These are phyloP conservation scores for Lipomyces yarrowii DNA, from an alignment of 1,139 yeast species.

Conservation along the genomic window DNA sequence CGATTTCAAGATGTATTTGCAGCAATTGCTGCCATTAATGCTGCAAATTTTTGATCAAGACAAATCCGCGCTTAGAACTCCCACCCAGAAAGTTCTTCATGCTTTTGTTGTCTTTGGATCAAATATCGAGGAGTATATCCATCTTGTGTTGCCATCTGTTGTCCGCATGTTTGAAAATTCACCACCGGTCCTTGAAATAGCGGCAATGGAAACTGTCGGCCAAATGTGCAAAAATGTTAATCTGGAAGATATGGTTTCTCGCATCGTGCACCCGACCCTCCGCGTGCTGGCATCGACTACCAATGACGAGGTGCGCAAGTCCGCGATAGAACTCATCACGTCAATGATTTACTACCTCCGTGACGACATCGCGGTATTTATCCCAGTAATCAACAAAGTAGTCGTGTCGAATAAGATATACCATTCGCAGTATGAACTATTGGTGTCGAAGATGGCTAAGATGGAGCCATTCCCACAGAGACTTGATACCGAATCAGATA, in stretches of 20 bases:
- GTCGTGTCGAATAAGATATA: slow-evolving; percentile 65
- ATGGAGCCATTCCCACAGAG: slow-evolving; percentile 90
- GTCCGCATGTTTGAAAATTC: slow-evolving; percentile 80
- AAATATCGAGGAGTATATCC: slow-evolving; percentile 85
- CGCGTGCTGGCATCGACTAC: slow-evolving; percentile 59
- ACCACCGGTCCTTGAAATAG: slow-evolving; percentile 57
- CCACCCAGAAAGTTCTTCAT: slow-evolving; percentile 76
- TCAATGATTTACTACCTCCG: slow-evolving; percentile 80
- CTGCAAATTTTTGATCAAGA: slow-evolving; percentile 81
- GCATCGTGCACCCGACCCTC: slow-evolving; percentile 84
- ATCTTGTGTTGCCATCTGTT: slow-evolving; percentile 79
- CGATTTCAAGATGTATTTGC: slow-evolving; percentile 83
- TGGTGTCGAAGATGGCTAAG: slow-evolving; percentile 74
- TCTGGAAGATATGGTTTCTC: slow-evolving; percentile 84
- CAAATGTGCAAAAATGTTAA: slow-evolving; percentile 73
- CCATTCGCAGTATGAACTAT: slow-evolving; percentile 75
- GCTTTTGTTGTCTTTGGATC: slow-evolving; percentile 89
- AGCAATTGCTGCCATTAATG: slow-evolving; percentile 74
- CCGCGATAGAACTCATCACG: slow-evolving; percentile 79
- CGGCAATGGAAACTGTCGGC: slow-evolving; percentile 85
- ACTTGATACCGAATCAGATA: slow-evolving; percentile 59
- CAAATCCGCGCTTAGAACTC: slow-evolving; percentile 57
- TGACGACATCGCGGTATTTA: slow-evolving; percentile 78
- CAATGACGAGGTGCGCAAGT: slow-evolving; percentile 63
- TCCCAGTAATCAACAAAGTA: slow-evolving; percentile 78